Percentiles rank a stretch among this genome's conserved stretches.
Evolutionary conservation across 2,329 filamentous ascomycete genomes (phyloP).

Genomic region (Arthrinium phaeospermum): DNA sequence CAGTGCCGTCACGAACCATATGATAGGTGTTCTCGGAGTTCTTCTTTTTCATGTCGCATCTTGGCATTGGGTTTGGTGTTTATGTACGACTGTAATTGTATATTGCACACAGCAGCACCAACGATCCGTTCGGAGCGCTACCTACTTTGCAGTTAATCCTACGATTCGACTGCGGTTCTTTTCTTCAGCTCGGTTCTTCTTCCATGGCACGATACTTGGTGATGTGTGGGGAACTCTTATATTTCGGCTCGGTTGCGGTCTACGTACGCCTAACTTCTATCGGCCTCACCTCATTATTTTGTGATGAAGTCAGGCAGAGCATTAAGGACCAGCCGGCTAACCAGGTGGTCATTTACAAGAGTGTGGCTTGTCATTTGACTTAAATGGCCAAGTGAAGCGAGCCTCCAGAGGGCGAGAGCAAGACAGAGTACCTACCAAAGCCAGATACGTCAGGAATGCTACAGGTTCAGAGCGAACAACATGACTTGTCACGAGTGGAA

Average conservation of each 20-base stretch:
- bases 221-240: neutral
- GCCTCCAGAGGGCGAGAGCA: neutral
- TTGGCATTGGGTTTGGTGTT: neutral
- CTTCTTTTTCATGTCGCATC: neutral
- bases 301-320: neutral
- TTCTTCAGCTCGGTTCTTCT: neutral
- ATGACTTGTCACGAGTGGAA: neutral
- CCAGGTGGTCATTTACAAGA: neutral
- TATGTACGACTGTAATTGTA: neutral
- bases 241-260: neutral
- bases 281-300: neutral
- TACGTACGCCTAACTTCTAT: neutral
- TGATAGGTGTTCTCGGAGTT: slow-evolving; percentile 9
- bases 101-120: neutral
- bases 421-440: neutral
- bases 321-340: neutral
- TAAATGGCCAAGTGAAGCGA: neutral
- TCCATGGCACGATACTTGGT: neutral
- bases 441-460: neutral
- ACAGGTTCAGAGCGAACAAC: neutral
- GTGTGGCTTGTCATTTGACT: neutral
- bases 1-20: slow-evolving; percentile 15
- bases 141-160: neutral
- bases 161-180: neutral
- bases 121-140: neutral